Conservation (phyloP, 352 stramenopile species). For the Phytopythium mirpurense region DNA sequence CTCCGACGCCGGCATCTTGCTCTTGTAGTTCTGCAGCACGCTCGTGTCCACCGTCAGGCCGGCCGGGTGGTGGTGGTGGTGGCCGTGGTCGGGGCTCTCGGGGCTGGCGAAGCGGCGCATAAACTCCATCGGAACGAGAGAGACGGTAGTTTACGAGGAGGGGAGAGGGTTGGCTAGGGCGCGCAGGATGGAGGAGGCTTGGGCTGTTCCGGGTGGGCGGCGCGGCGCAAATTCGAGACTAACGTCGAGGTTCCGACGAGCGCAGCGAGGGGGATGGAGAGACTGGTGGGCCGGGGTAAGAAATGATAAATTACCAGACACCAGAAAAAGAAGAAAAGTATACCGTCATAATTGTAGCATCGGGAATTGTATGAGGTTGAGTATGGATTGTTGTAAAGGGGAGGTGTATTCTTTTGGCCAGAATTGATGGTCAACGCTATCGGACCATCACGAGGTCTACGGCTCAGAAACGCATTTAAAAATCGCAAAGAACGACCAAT, state of each 20-base stretch:
- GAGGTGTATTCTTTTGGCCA: no score
- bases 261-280: neutral
- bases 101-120: conserved; percentile 23
- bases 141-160: conserved; percentile 2
- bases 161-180: neutral
- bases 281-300: neutral
- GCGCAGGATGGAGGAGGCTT: no score
- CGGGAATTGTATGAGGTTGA: no score
- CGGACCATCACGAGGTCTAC: neutral
- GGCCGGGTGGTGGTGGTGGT: conserved; percentile 16
- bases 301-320: neutral
- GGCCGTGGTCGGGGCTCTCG: conserved; percentile 7
- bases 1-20: conserved; percentile 16
- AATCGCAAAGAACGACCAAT: neutral
- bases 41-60: conserved; percentile 51
- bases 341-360: no score
- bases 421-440: neutral
- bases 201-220: no score
- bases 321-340: neutral
- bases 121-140: conserved; percentile 28
- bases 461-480: neutral
- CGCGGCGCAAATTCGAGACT: conserved; percentile 31
- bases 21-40: conserved; percentile 21
- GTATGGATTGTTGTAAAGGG: no score
- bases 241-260: conserved; percentile 10